phyloP scores from a whole-genome alignment of 2,329 filamentous ascomycete genomes.

The Botrytis aclada region DNA sequence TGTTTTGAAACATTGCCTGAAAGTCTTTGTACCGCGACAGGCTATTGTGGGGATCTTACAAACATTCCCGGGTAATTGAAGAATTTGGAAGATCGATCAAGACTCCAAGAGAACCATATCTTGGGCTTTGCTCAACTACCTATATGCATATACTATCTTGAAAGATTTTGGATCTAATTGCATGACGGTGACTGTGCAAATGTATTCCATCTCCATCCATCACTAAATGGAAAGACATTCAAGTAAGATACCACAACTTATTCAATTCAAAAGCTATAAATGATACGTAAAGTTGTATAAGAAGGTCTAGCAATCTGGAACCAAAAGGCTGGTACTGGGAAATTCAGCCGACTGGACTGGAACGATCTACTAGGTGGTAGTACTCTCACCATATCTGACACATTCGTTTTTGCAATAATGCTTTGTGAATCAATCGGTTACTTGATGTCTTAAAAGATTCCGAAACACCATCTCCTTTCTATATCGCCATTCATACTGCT shows the following conservation, averaged over 20 bases:
- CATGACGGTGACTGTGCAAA: not conserved
- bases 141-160: not conserved
- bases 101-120: not conserved
- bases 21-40: not conserved
- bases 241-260: not conserved
- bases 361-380: not conserved
- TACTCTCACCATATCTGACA: not conserved
- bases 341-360: not conserved
- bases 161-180: not conserved
- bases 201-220: not conserved
- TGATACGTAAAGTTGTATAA: not conserved
- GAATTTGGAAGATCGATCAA: not conserved
- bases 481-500: not conserved
- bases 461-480: not conserved
- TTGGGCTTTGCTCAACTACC: not conserved
- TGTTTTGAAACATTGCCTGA: not conserved
- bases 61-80: not conserved
- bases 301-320: not conserved
- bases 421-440: not conserved
- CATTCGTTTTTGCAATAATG: not conserved
- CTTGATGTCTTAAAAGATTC: not conserved
- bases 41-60: not conserved
- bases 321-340: not conserved
- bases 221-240: not conserved
- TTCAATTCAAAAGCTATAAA: not conserved